phyloP scores from a whole-genome alignment of 2,329 filamentous ascomycete genomes.

The Fusarium armeniacum region DNA sequence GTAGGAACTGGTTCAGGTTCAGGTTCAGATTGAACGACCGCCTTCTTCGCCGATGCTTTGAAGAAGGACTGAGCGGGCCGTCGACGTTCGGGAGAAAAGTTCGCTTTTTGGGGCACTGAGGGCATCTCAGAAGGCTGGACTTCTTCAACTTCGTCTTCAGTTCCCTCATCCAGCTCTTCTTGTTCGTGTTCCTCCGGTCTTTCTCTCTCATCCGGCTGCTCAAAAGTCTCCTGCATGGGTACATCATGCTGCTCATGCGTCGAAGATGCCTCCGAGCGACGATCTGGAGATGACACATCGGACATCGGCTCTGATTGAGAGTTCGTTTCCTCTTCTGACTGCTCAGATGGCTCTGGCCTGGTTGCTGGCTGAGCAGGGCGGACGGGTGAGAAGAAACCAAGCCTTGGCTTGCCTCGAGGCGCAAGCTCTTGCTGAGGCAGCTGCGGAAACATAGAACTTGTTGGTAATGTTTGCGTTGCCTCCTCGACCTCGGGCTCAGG shows the following conservation, averaged over 20 bases:
- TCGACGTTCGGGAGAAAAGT: constrained; percentile 62
- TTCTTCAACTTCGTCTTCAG: constrained; percentile 53
- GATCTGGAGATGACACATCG: constrained; percentile 55
- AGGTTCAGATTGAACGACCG: not conserved
- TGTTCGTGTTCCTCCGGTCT: constrained; percentile 21
- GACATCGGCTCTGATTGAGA: constrained; percentile 52
- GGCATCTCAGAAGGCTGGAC: constrained; percentile 45
- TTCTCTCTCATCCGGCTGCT: constrained; percentile 18
- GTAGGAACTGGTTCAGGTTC: constrained; percentile 42
- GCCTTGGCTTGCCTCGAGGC: constrained; percentile 52
- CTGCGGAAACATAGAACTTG: constrained; percentile 59
- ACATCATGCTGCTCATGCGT: constrained; percentile 21
- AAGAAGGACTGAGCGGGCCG: constrained; percentile 58
- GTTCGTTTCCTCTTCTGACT: constrained; percentile 51
- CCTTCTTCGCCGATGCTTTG: constrained; percentile 48
- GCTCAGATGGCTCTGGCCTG: constrained; percentile 19
- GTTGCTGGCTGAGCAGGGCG: constrained; percentile 21
- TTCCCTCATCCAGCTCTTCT: constrained; percentile 47
- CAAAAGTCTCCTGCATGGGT: constrained; percentile 4
- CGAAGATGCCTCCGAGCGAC: not conserved
- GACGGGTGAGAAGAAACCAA: constrained; percentile 57
- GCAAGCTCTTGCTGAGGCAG: constrained; percentile 52
- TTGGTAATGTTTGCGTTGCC: constrained; percentile 48
- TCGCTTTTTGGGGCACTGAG: constrained; percentile 61
- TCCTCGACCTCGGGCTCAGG: constrained; percentile 39